These are phyloP conservation scores for Eucalyptus microcorys DNA, from an alignment of 345 rosid genomes.

Conservation along the genomic window DNA sequence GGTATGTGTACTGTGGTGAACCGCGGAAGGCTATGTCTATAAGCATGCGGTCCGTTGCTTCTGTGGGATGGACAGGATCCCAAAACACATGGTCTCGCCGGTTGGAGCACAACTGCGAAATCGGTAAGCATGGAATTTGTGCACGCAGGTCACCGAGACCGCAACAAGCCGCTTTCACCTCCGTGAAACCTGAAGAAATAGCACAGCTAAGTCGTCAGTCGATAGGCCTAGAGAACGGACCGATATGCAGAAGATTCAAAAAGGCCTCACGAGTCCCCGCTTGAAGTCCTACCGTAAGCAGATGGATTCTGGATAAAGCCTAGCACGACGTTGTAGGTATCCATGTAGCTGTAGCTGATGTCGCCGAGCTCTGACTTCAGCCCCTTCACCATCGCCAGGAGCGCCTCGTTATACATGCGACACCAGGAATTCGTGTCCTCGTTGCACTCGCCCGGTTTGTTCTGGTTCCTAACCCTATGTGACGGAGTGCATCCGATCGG, in stretches of 20 bases:
- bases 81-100: slow-evolving; percentile 56
- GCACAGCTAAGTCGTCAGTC: background rate
- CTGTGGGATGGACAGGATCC: slow-evolving; percentile 68
- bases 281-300: background rate
- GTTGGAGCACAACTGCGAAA: slow-evolving; percentile 40
- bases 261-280: background rate
- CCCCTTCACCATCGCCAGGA: slow-evolving; percentile 18
- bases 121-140: slow-evolving; percentile 31
- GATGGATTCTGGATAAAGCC: slow-evolving; percentile 33
- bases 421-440: slow-evolving; percentile 24
- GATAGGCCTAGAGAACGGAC: background rate
- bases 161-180: slow-evolving; percentile 68
- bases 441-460: slow-evolving; percentile 23
- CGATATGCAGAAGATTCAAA: background rate
- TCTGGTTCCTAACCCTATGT: slow-evolving; percentile 7
- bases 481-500: slow-evolving; percentile 49
- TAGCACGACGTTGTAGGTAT: slow-evolving; percentile 23
- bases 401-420: slow-evolving; percentile 29
- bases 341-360: slow-evolving; percentile 40
- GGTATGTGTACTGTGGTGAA: slow-evolving; percentile 21
- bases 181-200: slow-evolving; percentile 34
- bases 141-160: slow-evolving; percentile 56
- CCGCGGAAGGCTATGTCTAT: slow-evolving; percentile 38
- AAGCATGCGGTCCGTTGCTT: slow-evolving; percentile 28
- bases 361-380: slow-evolving; percentile 23